These are phyloP conservation scores for Cercospora sp. DNA, from an alignment of 2,329 filamentous ascomycete genomes.

Conservation along the genomic window DNA sequence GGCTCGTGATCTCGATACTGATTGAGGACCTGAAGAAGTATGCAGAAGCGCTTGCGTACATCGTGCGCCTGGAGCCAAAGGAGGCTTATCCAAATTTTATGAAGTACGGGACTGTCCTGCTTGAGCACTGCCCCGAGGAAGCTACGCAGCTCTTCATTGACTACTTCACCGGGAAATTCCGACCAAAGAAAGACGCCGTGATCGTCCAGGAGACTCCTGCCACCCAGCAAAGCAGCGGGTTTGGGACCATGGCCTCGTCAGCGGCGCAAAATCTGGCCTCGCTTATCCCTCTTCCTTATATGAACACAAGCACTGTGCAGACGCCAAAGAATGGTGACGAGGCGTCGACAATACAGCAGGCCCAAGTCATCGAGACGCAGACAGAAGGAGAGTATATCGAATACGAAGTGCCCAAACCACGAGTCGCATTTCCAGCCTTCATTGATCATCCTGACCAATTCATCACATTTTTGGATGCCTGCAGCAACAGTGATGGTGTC, in stretches of 20 bases:
- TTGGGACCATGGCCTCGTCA: conserved; percentile 59
- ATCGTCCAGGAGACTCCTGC: conserved; percentile 49
- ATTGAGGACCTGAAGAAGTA: conserved; percentile 95
- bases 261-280: conserved; percentile 85
- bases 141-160: conserved; percentile 88
- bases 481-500: conserved; percentile 70
- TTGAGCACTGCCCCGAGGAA: conserved; percentile 80
- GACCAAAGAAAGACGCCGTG: conserved; percentile 66
- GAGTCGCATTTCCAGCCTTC: conserved; percentile 92
- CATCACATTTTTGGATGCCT: conserved; percentile 87
- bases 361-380: conserved; percentile 54
- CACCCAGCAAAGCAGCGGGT: conserved; percentile 34
- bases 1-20: conserved; percentile 90
- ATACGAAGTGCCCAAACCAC: conserved; percentile 78
- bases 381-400: conserved; percentile 54
- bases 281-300: conserved; percentile 80
- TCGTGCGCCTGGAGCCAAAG: conserved; percentile 81
- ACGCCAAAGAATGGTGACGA: conserved; percentile 46
- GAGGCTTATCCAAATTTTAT: conserved; percentile 85
- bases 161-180: conserved; percentile 87
- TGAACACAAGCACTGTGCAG: conserved; percentile 63
- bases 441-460: conserved; percentile 93
- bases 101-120: conserved; percentile 89
- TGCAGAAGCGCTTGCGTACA: conserved; percentile 82
- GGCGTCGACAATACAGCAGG: conserved; percentile 56